These are phyloP conservation scores for Leccinum subtestaceum DNA, from an alignment of 768 basidiomycete genomes.

Conservation along the genomic window DNA sequence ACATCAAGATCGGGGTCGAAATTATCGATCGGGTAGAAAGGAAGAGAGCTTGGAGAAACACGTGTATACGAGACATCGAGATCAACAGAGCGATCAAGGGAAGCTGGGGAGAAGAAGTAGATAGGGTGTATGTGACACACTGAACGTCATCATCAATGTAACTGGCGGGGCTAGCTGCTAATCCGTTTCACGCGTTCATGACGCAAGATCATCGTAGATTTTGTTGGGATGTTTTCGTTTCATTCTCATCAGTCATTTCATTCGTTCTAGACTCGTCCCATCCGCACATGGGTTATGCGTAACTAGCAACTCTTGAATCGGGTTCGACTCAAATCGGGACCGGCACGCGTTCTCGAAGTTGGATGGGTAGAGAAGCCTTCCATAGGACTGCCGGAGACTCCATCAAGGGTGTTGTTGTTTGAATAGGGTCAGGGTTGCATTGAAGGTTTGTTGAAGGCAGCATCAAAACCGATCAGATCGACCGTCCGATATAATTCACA, in stretches of 20 bases:
- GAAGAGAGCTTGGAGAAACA: background rate
- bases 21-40: background rate
- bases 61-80: background rate
- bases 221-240: background rate
- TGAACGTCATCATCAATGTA: background rate
- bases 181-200: background rate
- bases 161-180: background rate
- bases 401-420: background rate
- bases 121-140: background rate
- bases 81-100: background rate
- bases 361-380: background rate
- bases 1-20: background rate
- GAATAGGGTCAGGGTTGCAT: background rate
- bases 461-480: background rate
- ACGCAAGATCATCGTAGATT: background rate
- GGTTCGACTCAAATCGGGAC: background rate
- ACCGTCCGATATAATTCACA: background rate
- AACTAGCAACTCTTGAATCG: background rate
- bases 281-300: background rate
- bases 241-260: background rate
- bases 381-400: background rate
- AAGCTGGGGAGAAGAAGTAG: background rate
- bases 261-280: background rate
- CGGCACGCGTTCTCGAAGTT: background rate
- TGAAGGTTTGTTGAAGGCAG: background rate